Conservation (phyloP, 305 asterid genomes). For the Rubia balearica region DNA sequence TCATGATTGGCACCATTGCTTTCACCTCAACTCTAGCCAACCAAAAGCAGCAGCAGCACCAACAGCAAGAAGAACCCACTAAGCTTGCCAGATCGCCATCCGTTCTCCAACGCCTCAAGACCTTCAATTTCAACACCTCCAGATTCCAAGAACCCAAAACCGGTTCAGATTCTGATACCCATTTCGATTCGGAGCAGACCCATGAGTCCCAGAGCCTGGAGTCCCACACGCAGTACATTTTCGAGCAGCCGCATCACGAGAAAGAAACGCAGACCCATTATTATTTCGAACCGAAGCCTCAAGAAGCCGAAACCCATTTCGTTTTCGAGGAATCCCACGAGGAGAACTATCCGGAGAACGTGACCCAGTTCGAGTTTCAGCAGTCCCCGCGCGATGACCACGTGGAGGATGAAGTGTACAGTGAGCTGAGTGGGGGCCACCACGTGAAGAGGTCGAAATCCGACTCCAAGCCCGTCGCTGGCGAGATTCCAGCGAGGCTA, state of each 20-base stretch:
- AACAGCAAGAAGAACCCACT: slow-evolving; percentile 18
- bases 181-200: slow-evolving; percentile 19
- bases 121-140: slow-evolving; percentile 33
- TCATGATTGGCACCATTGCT: slow-evolving; percentile 69
- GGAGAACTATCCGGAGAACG: slow-evolving; percentile 3
- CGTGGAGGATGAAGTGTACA: slow-evolving; percentile 32
- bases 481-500: slow-evolving; percentile 33
- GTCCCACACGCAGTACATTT: slow-evolving; percentile 20
- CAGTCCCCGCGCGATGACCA: slow-evolving; percentile 16
- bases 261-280: slow-evolving; percentile 15
- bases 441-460: slow-evolving; percentile 44
- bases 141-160: slow-evolving; percentile 37
- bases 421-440: slow-evolving; percentile 18
- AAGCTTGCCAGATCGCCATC: slow-evolving; percentile 40
- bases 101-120: slow-evolving; percentile 54
- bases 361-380: slow-evolving; percentile 7
- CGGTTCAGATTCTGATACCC: slow-evolving; percentile 25
- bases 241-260: slow-evolving; percentile 25
- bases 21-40: slow-evolving; percentile 43
- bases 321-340: slow-evolving; percentile 13
- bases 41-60: slow-evolving; percentile 27
- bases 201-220: slow-evolving; percentile 19
- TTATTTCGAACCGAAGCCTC: slow-evolving; percentile 16
- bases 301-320: slow-evolving; percentile 12
- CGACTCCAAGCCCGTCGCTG: slow-evolving; percentile 47